Percentiles rank a stretch among this genome's conserved stretches.
Evolutionary conservation across 2,329 filamentous ascomycete species (phyloP).

Genomic region (Trichophaea hybrida): DNA sequence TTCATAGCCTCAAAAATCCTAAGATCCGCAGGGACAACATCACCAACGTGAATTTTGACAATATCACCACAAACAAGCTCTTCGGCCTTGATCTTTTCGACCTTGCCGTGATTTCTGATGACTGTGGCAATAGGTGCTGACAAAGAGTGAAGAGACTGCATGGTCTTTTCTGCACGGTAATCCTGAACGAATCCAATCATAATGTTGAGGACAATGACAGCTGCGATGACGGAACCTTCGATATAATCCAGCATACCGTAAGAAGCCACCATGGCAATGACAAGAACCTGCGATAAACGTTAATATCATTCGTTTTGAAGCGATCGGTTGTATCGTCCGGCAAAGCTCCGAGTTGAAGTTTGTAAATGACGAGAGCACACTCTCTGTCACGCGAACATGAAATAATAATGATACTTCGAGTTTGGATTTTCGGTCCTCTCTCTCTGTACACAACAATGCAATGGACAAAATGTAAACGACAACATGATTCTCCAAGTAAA

Average conservation of each 20-base stretch:
- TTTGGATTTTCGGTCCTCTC: slow-evolving; percentile 25
- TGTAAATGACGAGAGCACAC: slow-evolving; percentile 9
- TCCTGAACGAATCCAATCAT: slow-evolving; percentile 42
- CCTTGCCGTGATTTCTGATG: slow-evolving; percentile 38
- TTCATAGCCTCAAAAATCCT: slow-evolving; percentile 88
- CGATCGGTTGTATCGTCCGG: background rate
- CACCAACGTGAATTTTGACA: slow-evolving; percentile 90
- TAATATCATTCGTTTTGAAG: slow-evolving; percentile 1
- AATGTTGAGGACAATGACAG: slow-evolving; percentile 51
- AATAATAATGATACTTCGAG: slow-evolving; percentile 18
- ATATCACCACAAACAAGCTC: slow-evolving; percentile 85
- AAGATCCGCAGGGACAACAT: slow-evolving; percentile 91
- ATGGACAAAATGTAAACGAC: slow-evolving; percentile 7
- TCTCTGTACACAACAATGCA: slow-evolving; percentile 9
- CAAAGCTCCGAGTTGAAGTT: background rate
- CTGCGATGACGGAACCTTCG: slow-evolving; percentile 48
- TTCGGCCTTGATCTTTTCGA: slow-evolving; percentile 56
- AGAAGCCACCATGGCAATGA: slow-evolving; percentile 57
- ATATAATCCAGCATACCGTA: slow-evolving; percentile 52
- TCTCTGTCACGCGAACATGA: slow-evolving; percentile 10
- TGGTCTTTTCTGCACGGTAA: slow-evolving; percentile 47
- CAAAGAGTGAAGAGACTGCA: slow-evolving; percentile 42
- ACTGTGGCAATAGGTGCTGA: slow-evolving; percentile 47
- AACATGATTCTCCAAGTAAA: background rate
- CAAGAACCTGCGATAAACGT: slow-evolving; percentile 43